Evolutionary conservation across 352 stramenopile genomes (phyloP), one percentile per base, ranked within the genome.

Genomic region (Phytophthora sojae): DNA sequence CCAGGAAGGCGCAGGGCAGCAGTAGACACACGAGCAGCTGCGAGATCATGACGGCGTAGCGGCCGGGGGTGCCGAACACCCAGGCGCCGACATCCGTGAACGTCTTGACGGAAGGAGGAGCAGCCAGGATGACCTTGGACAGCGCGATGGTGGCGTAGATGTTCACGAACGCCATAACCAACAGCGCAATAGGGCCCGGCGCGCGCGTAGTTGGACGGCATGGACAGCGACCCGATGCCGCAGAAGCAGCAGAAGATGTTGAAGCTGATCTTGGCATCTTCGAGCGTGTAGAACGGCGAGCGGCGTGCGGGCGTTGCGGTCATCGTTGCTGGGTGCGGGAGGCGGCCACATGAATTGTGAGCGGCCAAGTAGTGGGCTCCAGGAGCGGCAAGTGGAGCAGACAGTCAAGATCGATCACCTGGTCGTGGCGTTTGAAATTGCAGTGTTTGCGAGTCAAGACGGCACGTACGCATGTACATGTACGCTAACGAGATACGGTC

Each of bases 81-180:
- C 79, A 88, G 21, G 70, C 74, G 17, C 80, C 80, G 11, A 88
- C 71, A 53, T 88, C 80, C 15, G 75, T 67, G 53, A 82, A 85
- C 4, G 80, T 88, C 50, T 80, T 81, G 19, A 88, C 77, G 7
- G 67, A 78, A 7, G 55, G 39, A 1, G 80, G 80, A 4, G 80
- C 75, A 2, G 62, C 69, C 3, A 75, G 57, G 61, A 88, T 74
- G 26, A 86, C 77, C 37, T 82, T 84, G 55, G 69, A 77, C 50
- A 76, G 57, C 7, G 77, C 57, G 25, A 91, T 73, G 14, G 80
- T 82, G 0, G 83, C 77, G 67, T 90, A 91, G 61, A 90, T 76
- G 61, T 91, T 91, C 26, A 77, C 78, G 54, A 82, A 84, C 0
- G 81, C 83, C 83, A 92, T 92, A 39, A 92, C 85, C n/a, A 85